Percentiles rank a stretch among this genome's conserved stretches.
These are phyloP conservation scores for Solanum hybrid DNA, from an alignment of 305 asterid species.

Conservation along the genomic window DNA sequence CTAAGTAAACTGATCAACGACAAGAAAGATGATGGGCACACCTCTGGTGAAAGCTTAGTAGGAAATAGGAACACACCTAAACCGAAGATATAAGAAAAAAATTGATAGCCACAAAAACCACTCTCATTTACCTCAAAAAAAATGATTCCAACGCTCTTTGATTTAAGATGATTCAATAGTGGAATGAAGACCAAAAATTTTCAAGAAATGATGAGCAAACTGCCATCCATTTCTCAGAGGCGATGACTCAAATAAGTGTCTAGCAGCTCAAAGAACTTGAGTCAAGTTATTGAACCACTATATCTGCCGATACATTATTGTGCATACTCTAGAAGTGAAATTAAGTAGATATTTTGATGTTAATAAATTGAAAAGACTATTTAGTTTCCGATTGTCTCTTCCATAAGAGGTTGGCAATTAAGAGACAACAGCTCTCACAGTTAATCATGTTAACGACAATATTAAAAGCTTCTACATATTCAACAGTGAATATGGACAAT, in stretches of 20 bases:
- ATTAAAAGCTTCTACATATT: background rate
- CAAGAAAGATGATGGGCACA: background rate
- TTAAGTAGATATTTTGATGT: background rate
- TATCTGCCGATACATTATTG: background rate
- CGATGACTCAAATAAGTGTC: background rate
- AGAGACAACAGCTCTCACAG: background rate
- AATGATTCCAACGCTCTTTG: background rate
- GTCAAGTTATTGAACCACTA: background rate
- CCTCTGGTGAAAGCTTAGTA: background rate
- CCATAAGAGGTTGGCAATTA: background rate
- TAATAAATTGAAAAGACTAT: background rate
- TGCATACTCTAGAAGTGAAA: background rate
- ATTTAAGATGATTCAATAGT: background rate
- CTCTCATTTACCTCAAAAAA: background rate
- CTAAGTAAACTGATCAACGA: background rate
- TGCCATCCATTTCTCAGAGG: background rate
- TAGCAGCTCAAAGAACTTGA: background rate
- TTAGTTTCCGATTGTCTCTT: background rate
- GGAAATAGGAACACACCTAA: background rate
- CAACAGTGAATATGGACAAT: background rate
- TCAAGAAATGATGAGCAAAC: background rate
- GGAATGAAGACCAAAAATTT: background rate
- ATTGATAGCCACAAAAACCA: background rate
- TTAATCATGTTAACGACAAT: background rate
- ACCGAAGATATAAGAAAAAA: background rate